Base-by-base conservation (phyloP, 176 grass and related monocot genomes). In the Secale cereale region DNA sequence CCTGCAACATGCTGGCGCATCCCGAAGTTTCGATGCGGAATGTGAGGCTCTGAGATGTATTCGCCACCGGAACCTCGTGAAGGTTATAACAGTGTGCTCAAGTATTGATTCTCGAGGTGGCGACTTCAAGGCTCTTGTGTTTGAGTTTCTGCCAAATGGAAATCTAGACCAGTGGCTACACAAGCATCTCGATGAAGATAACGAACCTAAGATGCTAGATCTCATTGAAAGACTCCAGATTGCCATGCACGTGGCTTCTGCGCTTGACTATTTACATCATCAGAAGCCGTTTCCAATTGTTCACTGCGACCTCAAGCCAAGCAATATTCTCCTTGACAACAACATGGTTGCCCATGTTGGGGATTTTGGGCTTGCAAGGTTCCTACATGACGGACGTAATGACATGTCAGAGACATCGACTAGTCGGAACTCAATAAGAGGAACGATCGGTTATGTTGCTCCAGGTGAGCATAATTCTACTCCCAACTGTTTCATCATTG, bases 361-460 rank as follows among this genome's bases (percentile, higher is more conserved):
- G 3, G 77, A 64, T 79, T 79, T 79, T 40, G 77, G 77, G 59
- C 77, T 79, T 79, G 77, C 77, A 79, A 79, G 77, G 77, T 63
- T 64, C 60, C 59, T 79, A 27, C 77, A 79, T 64, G 57, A 64
- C 25, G 77, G 28, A 29, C 41, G 6, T 50, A 48, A 45, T 74
- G 71, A 30, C 71, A 74, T 4, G 35, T 30, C 39, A 4, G 59
- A 79, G 13, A 61, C 62, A 26, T 29, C 77, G 43, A 79, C 57
- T 79, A 61, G 59, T 43, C 8, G 9, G 8, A 39, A 16, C 19
- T 25, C 59, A 43, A 79, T 79, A 61, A 79, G 77, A 64, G 77
- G 77, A 64, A 79, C 59, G 20, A 43, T 64, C 8, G 78, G 59
- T 15, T 80, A 80, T 31, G 78, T 62, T 29, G 78, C 78, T 30